Evolutionary conservation across 2,329 filamentous ascomycete genomes (phyloP), one percentile per base, ranked within the genome.

Genomic region (Beauveria asiatica): DNA sequence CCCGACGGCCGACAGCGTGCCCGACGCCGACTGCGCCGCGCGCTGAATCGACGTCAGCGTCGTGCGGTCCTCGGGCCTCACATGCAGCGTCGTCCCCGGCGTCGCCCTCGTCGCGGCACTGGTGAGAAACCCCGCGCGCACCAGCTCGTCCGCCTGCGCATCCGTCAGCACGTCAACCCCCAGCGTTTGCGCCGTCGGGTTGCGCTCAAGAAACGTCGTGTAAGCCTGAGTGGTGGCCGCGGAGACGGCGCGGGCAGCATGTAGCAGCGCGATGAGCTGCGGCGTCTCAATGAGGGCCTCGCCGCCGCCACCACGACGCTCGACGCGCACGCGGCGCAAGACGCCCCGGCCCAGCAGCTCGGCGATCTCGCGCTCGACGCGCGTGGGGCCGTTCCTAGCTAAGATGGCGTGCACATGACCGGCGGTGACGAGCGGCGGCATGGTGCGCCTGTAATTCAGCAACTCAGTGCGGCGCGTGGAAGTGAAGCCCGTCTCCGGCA

Each of bases 121-220:
- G 2, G 87, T 89, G 1, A 92, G 72, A 66, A 91, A 89, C 2
- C 89, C 89, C 0, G 82, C 80, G 48, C 79, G 75, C 61, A 90
- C 81, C 0, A 92, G 77, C 56, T 79, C 76, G 50, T 84, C 80
- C 23, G 81, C 73, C 66, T 87, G 80, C 4, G 67, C 66, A 10
- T 70, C 68, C 3, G 72, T 69, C 60, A 88, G 67, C n/a, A 46
- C 61, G 39, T 60, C 67, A 25, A 62, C 61, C 8, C 66, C 61
- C 42, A 74, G 50, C 54, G 64, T 69, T 63, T 72, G 70, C 5
- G 69, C 75, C 11, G 74, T 78, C 0, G 82, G 79, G 57, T 85
- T 77, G 19, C 73, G 71, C 42, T 72, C 74, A 61, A 91, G 71
- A 59, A 83, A 76, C 1, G 62, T 62, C 17, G 78, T 67, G 61